These are phyloP conservation scores for Penicillium lividum DNA, from an alignment of 495 filamentous ascomycete species.

Conservation along the genomic window DNA sequence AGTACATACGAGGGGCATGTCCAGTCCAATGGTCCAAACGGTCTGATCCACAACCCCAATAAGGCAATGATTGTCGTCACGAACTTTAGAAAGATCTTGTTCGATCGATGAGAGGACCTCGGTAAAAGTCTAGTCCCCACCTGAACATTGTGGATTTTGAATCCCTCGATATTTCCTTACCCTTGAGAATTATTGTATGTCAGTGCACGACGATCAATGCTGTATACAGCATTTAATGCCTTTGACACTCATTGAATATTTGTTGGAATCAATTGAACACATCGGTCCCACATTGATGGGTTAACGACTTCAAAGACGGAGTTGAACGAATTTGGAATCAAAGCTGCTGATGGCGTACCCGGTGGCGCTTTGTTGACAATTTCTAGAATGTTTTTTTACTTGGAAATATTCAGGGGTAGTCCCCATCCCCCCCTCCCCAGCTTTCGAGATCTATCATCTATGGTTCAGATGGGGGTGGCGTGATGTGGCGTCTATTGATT, in stretches of 20 bases:
- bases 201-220: not conserved
- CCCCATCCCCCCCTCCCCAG: too few species aligned
- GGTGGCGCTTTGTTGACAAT: not conserved
- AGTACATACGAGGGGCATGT: not conserved
- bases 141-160: too few species aligned
- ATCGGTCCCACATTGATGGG: too few species aligned
- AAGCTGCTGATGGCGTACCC: not conserved
- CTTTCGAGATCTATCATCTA: not conserved
- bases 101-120: conserved; percentile 4
- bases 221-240: too few species aligned
- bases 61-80: not conserved
- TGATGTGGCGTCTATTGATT: not conserved
- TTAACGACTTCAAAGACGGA: too few species aligned
- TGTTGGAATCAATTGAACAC: too few species aligned
- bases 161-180: too few species aligned
- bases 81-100: not conserved
- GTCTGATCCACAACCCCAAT: not conserved
- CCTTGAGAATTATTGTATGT: not conserved
- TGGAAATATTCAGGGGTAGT: too few species aligned
- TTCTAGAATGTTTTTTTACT: not conserved
- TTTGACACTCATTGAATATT: too few species aligned
- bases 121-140: conserved; percentile 6
- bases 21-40: not conserved
- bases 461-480: not conserved
- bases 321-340: not conserved